A percentile compares a stretch with the other conserved stretches of the same genome.
phyloP scores from a whole-genome alignment of 2,329 filamentous ascomycete genomes.

The Pezicula rhizophila region DNA sequence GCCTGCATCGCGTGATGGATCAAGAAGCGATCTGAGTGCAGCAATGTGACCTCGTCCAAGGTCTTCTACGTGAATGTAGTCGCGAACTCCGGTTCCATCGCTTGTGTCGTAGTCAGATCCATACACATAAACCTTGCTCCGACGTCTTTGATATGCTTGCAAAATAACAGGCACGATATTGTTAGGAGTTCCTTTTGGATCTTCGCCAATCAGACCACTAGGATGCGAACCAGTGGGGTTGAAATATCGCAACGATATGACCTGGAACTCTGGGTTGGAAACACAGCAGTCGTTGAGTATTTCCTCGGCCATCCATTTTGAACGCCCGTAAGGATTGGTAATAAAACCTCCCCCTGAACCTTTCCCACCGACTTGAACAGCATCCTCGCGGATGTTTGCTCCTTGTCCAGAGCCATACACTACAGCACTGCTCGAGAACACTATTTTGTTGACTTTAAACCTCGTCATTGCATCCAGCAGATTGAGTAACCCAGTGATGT shows the following conservation, averaged over 20 bases:
- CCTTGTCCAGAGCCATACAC: slow-evolving; percentile 50
- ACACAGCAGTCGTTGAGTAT: slow-evolving; percentile 56
- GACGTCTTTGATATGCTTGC: slow-evolving; percentile 51
- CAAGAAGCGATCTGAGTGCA: slow-evolving; percentile 35
- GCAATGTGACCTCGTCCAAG: slow-evolving; percentile 59
- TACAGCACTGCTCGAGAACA: slow-evolving; percentile 63
- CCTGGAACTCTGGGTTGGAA: slow-evolving; percentile 55
- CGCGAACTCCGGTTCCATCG: slow-evolving; percentile 60
- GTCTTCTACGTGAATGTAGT: slow-evolving; percentile 64
- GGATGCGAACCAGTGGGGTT: slow-evolving; percentile 62
- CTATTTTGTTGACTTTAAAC: slow-evolving; percentile 57
- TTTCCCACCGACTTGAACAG: slow-evolving; percentile 35
- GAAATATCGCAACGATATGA: slow-evolving; percentile 60
- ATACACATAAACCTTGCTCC: slow-evolving; percentile 51
- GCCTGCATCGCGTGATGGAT: neutral
- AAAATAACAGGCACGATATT: slow-evolving; percentile 61
- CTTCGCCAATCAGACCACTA: slow-evolving; percentile 58
- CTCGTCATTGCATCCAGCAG: slow-evolving; percentile 51
- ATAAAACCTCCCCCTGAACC: slow-evolving; percentile 32
- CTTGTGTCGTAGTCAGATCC: slow-evolving; percentile 59
- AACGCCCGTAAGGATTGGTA: slow-evolving; percentile 60
- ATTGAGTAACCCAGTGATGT: slow-evolving; percentile 57
- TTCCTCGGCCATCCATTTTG: slow-evolving; percentile 63
- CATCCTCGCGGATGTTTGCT: slow-evolving; percentile 39
- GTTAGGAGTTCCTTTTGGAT: slow-evolving; percentile 53